Percentiles rank a stretch among this genome's conserved stretches.
phyloP scores from a whole-genome alignment of 768 basidiomycete species.

The Symmetrospora coprosmae region DNA sequence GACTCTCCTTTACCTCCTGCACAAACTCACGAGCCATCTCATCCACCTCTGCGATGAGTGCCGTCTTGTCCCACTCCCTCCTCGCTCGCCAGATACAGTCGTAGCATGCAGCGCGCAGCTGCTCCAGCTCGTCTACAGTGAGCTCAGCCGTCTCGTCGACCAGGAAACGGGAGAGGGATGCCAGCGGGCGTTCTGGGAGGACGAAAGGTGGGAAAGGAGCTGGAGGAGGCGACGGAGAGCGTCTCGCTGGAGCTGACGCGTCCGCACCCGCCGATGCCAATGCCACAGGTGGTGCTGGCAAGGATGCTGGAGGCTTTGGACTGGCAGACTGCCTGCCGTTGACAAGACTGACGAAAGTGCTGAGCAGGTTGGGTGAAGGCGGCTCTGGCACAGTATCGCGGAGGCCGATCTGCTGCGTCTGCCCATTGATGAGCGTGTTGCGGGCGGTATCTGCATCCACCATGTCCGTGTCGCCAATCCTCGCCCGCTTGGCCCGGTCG shows the following conservation, averaged over 20 bases:
- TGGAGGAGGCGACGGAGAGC: conserved; percentile 2
- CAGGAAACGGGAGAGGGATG: conserved; percentile 44
- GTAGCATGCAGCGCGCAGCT: conserved; percentile 71
- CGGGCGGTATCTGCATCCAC: neutral
- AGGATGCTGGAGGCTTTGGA: conserved; percentile 22
- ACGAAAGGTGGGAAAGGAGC: conserved; percentile 47
- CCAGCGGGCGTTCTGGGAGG: conserved; percentile 46
- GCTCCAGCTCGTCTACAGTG: conserved; percentile 80
- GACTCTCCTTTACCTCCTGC: conserved; percentile 54
- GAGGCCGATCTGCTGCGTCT: neutral
- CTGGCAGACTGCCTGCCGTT: neutral
- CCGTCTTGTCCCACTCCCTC: conserved; percentile 66
- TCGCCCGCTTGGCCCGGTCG: conserved; percentile 11
- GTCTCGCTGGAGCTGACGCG: neutral
- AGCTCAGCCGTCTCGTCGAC: conserved; percentile 47
- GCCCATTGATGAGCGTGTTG: neutral
- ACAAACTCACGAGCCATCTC: conserved; percentile 53
- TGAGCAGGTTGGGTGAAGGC: too few relatives aligned
- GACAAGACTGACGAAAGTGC: too few relatives aligned
- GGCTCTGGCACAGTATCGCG: too few relatives aligned
- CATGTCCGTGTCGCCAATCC: neutral
- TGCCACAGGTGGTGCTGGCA: neutral
- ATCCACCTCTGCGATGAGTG: conserved; percentile 49
- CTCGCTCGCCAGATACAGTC: conserved; percentile 68
- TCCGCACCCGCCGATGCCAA: neutral